These are phyloP conservation scores for Xylariaceae sp. DNA, from an alignment of 2,329 filamentous ascomycete species.

Conservation along the genomic window DNA sequence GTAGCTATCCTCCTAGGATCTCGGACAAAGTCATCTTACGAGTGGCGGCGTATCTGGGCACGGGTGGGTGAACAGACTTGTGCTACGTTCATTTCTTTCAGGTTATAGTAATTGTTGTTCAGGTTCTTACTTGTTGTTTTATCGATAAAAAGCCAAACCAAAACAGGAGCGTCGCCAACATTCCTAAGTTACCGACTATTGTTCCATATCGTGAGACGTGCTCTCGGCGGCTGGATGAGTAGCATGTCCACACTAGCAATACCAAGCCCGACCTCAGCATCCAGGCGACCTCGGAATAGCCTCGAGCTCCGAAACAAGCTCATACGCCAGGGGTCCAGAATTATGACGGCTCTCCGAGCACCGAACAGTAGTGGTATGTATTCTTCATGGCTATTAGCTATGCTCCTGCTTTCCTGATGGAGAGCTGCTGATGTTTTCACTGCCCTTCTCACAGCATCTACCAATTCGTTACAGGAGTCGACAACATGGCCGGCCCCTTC, in stretches of 20 bases:
- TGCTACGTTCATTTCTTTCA: background rate
- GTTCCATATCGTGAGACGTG: conserved; percentile 23
- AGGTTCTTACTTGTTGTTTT: conserved; percentile 5
- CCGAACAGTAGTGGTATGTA: conserved; percentile 35
- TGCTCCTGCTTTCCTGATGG: background rate
- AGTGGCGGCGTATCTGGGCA: background rate
- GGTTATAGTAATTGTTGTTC: background rate
- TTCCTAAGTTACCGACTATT: conserved; percentile 3
- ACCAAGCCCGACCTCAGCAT: conserved; percentile 20
- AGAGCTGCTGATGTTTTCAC: conserved; percentile 8
- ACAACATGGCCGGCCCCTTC: conserved; percentile 22
- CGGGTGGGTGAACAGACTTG: background rate
- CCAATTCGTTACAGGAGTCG: conserved; percentile 19
- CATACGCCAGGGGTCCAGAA: conserved; percentile 36
- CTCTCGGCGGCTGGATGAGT: conserved; percentile 15
- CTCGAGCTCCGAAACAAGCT: conserved; percentile 32
- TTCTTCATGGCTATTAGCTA: too few species aligned
- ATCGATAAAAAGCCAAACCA: too few species aligned
- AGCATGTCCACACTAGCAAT: conserved; percentile 18
- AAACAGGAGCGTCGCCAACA: too few species aligned
- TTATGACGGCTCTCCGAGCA: conserved; percentile 39
- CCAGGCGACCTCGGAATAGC: conserved; percentile 23
- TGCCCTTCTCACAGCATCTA: conserved; percentile 18
- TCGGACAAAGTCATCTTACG: background rate
- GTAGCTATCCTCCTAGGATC: background rate